Base-by-base conservation (phyloP, 345 rosid genomes). In the Acer saccharum region DNA sequence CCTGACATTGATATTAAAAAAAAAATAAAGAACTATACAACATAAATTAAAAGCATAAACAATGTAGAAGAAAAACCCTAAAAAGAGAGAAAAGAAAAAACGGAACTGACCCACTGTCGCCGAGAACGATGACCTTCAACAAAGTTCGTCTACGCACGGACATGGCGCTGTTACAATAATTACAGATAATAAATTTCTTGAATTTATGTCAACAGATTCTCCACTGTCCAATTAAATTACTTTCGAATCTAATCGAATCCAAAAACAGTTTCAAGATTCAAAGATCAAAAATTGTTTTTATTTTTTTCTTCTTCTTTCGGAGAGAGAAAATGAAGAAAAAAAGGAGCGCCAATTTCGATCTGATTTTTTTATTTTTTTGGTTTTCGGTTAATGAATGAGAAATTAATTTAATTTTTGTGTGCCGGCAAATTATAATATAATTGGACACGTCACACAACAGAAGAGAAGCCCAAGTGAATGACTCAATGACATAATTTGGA, bases 71-170 rank as follows among this genome's bases (percentile, higher is more conserved):
- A 44, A 57, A 67, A 72, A 76, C 81, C 81, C 81, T 71, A 63
- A 60, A 76, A 63, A 71, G 23, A 46, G 63, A 73, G 63, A 68
- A 57, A 55, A 65, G 77, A 4, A 10, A 74, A 65, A 50, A 25
- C 48, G 27, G 60, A 69, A 20, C 75, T 81, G 83, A 95, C 99
- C 99, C 99, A 77, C 99, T 95, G 81, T 95, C 98, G 75, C 99
- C 99, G 79, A 95, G 99, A 73, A 94, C 98, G 81, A 95, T 95
- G 89, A 95, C 97, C 87, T 95, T 95, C 81, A 95, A 97, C 95
- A 95, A 86, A 68, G 98, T 94, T 76, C 99, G 96, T 79, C 98
- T 86, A 48, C 98, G 93, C 77, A 81, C 76, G 73, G 94, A 87
- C 99, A 95, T 93, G 85, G 86, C 81, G 81, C 65, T 44, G 46